Conservation (phyloP, 1,284 basidiomycete genomes). For the Leccinum griseonigrum region DNA sequence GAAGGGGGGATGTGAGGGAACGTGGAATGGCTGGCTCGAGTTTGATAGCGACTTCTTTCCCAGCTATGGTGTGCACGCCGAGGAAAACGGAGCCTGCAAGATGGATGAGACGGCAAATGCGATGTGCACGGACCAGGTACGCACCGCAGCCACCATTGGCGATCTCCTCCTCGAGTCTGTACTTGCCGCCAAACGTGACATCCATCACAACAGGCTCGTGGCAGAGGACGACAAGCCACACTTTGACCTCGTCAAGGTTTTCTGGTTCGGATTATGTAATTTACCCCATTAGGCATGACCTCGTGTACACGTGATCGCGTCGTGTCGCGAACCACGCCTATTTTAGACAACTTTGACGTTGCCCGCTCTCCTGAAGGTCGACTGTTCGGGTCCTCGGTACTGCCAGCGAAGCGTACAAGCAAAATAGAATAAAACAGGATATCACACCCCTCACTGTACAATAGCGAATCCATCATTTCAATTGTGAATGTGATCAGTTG, state of each 20-base stretch:
- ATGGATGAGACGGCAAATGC: slow-evolving; percentile 3
- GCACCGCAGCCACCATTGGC: slow-evolving; percentile 90
- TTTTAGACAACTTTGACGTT: not conserved
- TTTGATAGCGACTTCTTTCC: slow-evolving; percentile 97
- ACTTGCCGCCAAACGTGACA: slow-evolving; percentile 85
- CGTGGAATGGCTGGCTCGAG: slow-evolving; percentile 81
- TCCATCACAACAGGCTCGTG: slow-evolving; percentile 45
- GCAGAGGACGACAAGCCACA: slow-evolving; percentile 8
- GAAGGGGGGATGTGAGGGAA: slow-evolving; percentile 58
- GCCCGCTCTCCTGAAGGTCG: not conserved
- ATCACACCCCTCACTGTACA: too few species aligned
- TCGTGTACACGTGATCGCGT: slow-evolving; percentile 26
- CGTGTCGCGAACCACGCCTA: slow-evolving; percentile 10
- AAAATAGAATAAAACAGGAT: not conserved
- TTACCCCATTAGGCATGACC: slow-evolving; percentile 3
- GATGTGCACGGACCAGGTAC: slow-evolving; percentile 30
- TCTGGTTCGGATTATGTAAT: slow-evolving; percentile 27
- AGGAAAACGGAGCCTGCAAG: slow-evolving; percentile 84
- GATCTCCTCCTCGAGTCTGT: slow-evolving; percentile 92
- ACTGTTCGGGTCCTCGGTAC: slow-evolving; percentile 5
- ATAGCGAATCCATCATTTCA: not conserved
- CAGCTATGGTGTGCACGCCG: slow-evolving; percentile 92
- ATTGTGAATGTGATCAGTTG: not conserved
- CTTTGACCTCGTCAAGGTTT: not conserved
- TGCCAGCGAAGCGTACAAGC: not conserved